Conservation (phyloP, 805 yeast species). For the Metschnikowia sp. region DNA sequence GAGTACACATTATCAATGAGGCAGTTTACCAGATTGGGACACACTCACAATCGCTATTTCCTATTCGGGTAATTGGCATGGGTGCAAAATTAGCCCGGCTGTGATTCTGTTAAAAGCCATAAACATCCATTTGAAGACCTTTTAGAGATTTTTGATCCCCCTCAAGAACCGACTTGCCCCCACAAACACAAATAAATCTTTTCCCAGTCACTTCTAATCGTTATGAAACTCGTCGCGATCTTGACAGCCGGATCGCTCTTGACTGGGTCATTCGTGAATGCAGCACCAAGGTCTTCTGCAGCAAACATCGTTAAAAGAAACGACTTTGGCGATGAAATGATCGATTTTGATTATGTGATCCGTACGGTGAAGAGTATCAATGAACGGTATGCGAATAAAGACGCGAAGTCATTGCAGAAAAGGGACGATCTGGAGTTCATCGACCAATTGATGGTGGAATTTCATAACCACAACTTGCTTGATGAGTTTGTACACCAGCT, state of each 20-base stretch:
- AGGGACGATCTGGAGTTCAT: conserved; percentile 18
- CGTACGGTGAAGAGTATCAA: conserved; percentile 12
- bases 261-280: conserved; percentile 19
- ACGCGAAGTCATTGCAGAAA: conserved; percentile 11
- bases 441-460: conserved; percentile 15
- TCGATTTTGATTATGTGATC: conserved; percentile 17
- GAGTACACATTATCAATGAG: too few species aligned
- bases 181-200: neutral
- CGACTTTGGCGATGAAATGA: conserved; percentile 11
- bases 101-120: conserved; percentile 4
- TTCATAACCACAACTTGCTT: conserved; percentile 15
- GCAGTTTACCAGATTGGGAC: too few species aligned
- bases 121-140: neutral
- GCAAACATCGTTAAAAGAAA: conserved; percentile 13
- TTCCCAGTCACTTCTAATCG: neutral
- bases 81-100: conserved; percentile 11
- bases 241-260: conserved; percentile 18
- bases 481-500: conserved; percentile 19
- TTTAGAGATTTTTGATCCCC: neutral
- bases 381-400: conserved; percentile 9
- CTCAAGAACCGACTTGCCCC: too few species aligned
- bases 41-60: conserved; percentile 3
- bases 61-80: conserved; percentile 14
- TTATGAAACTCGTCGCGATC: conserved; percentile 21
- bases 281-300: conserved; percentile 21